Base-by-base conservation (phyloP, 179 eudicot genomes). In the Beta lomatogona region DNA sequence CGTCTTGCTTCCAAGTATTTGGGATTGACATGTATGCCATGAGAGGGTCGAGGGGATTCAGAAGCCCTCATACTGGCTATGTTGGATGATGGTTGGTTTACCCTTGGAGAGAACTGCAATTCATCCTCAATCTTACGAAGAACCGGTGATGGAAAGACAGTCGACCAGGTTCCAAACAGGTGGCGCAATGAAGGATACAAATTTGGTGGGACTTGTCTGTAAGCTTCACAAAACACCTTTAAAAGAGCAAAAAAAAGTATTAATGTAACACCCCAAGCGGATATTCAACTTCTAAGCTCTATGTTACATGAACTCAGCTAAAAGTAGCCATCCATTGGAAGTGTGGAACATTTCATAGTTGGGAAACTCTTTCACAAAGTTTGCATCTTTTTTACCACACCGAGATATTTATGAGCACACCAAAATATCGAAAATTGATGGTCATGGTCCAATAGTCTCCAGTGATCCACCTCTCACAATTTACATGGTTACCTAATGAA, bases 21-120 rank as follows among this genome's bases (percentile, higher is more conserved):
- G 69, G 98, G 98, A 85, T 94, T 96, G 83, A 94, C 95, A 82
- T 94, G 99, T 89, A 96, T 93, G 77, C 99, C 99, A 88, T 94
- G 97, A 86, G 89, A 80, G 64, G 92, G 97, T 61, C 97, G 92
- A 65, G 98, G 97, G 75, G 99, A 96, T 84, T 93, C 96, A 73
- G 98, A 91, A 85, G 89, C 90, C 80, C 90, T 87, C 75, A 85
- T 71, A 57, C 86, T 78, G 73, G 88, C 81, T 79, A 85, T 73
- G 78, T 80, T 85, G 52, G 97, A 86, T 76, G 98, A 81, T 54
- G 91, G 93, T 77, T 86, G 87, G 84, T 72, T 85, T 81, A 61
- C 75, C 53, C 90, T 46, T 28, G 94, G 90, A 77, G 97, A 90
- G 78, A 94, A 86, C 76, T 91, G 91, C 86, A 94, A 82, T 70